Percentiles rank a stretch among this genome's conserved stretches.
phyloP scores from a whole-genome alignment of 305 asterid genomes.

The Fraxinus xanthoxyloides region DNA sequence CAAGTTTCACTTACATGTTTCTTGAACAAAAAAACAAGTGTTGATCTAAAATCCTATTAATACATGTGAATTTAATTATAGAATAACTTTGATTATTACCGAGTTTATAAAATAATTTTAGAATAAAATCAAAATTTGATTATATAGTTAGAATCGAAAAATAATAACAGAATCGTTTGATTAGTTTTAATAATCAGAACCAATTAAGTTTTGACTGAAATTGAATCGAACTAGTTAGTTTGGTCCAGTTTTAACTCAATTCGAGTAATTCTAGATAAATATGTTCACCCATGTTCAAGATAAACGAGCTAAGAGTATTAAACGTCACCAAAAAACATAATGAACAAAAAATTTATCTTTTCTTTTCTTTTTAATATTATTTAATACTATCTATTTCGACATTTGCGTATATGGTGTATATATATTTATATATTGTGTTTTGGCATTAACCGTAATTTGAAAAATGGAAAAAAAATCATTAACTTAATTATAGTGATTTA shows the following conservation, averaged over 20 bases:
- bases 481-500: too few relatives aligned
- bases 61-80: neutral
- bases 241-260: neutral
- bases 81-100: neutral
- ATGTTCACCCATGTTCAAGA: neutral
- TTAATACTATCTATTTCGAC: too few relatives aligned
- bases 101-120: neutral
- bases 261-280: neutral
- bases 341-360: too few relatives aligned
- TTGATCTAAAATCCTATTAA: neutral
- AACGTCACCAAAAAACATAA: too few relatives aligned
- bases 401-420: too few relatives aligned
- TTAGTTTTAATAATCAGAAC: neutral
- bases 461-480: too few relatives aligned
- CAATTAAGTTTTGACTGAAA: neutral
- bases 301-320: too few relatives aligned
- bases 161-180: neutral
- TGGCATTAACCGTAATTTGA: too few relatives aligned
- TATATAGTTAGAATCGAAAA: neutral
- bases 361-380: too few relatives aligned
- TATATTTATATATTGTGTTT: too few relatives aligned
- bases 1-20: neutral
- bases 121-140: neutral
- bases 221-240: neutral
- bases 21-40: neutral